phyloP scores from a whole-genome alignment of 73 alveolate species.

The Strombidium stylifer region DNA sequence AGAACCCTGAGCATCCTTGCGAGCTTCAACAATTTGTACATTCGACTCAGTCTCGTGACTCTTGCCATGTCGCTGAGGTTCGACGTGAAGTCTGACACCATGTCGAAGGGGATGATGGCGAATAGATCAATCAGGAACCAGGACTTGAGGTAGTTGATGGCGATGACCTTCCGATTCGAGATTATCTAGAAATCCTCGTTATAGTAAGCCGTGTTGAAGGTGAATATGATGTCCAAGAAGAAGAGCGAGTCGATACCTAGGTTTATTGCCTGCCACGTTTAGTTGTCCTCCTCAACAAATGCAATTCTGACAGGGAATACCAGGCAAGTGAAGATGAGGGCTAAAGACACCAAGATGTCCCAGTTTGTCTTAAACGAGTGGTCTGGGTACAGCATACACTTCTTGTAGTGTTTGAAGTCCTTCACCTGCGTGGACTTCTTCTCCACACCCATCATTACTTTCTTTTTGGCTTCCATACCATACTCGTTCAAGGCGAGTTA shows the following conservation, averaged over 20 bases:
- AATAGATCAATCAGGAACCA: constrained; percentile 72
- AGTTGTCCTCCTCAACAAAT: neutral
- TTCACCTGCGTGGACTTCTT: no score
- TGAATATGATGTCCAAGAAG: neutral
- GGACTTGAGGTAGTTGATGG: constrained; percentile 48
- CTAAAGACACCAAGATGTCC: constrained; percentile 19
- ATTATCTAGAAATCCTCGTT: neutral
- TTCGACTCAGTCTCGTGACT: constrained; percentile 65
- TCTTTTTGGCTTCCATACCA: no score
- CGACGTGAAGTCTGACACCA: constrained; percentile 43
- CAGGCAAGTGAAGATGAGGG: constrained; percentile 45
- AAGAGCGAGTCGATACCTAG: neutral
- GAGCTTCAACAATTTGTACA: constrained; percentile 70
- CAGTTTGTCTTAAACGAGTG: constrained; percentile 9
- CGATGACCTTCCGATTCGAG: constrained; percentile 53
- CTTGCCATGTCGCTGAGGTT: constrained; percentile 45
- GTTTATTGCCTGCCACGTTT: neutral
- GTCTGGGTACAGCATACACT: constrained; percentile 20
- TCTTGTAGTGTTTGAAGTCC: no score
- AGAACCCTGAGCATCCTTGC: constrained; percentile 62
- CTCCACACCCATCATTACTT: no score
- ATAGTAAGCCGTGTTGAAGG: neutral
- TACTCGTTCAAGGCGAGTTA: no score
- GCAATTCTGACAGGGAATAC: neutral
- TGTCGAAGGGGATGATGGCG: constrained; percentile 58